These are phyloP conservation scores for Tritrichomonas musculus DNA, from an alignment of 208 protist genomes.

Conservation along the genomic window DNA sequence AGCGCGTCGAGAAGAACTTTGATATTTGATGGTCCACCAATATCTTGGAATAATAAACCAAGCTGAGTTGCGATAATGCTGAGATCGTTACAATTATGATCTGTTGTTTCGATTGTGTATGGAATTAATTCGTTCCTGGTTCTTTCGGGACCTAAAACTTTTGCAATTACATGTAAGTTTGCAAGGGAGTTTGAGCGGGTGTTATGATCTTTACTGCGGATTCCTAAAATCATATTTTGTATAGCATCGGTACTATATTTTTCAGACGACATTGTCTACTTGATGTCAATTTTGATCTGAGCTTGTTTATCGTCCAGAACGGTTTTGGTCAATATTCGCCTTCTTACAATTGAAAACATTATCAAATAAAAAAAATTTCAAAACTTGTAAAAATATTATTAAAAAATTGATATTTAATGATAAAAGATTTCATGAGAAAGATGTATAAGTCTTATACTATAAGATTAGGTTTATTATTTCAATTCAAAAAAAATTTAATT, in stretches of 20 bases:
- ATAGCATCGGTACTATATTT: not conserved
- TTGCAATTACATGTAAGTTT: not conserved
- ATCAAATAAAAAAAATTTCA: too few species aligned
- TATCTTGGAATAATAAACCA: not conserved
- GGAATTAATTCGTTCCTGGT: not conserved
- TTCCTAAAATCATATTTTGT: not conserved
- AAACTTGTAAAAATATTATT: too few species aligned
- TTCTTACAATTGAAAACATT: too few species aligned
- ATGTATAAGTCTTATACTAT: too few species aligned
- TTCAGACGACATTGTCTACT: too few species aligned
- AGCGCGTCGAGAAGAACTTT: not conserved
- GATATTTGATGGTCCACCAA: not conserved
- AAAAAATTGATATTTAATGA: too few species aligned
- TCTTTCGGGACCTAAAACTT: not conserved
- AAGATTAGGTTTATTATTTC: too few species aligned
- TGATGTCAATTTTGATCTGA: too few species aligned
- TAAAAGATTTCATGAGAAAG: too few species aligned
- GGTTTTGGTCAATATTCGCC: too few species aligned
- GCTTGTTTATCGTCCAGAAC: too few species aligned
- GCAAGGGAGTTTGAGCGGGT: not conserved
- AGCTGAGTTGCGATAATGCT: not conserved
- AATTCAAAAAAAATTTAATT: too few species aligned
- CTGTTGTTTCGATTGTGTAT: conserved; percentile 11
- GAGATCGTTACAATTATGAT: not conserved
- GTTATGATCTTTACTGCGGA: not conserved